These are phyloP conservation scores for Elsinoe batatas DNA, from an alignment of 2,329 filamentous ascomycete genomes.

Conservation along the genomic window DNA sequence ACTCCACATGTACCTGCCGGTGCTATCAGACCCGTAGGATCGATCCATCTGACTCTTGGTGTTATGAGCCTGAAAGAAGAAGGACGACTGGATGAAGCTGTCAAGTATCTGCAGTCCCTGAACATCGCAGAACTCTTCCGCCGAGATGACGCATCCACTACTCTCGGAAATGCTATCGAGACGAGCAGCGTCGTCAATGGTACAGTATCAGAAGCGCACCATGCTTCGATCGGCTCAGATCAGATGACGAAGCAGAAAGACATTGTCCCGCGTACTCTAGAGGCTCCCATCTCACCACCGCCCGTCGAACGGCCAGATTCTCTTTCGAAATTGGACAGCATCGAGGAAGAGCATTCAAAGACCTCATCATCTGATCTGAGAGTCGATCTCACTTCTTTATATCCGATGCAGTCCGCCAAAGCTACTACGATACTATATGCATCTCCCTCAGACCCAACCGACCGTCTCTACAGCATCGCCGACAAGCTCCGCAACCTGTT, in stretches of 20 bases:
- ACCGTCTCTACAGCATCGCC: constrained; percentile 48
- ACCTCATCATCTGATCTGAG: no score
- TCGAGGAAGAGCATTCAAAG: no score
- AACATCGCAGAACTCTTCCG: constrained; percentile 21
- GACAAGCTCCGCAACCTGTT: constrained; percentile 47
- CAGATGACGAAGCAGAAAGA: not conserved
- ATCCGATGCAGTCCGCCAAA: constrained; percentile 50
- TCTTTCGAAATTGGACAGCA: not conserved
- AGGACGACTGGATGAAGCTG: constrained; percentile 38
- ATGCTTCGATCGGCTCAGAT: no score
- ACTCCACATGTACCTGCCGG: constrained; percentile 43
- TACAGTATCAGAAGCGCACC: no score
- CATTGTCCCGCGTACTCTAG: constrained; percentile 1
- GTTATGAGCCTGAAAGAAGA: constrained; percentile 62
- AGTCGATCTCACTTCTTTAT: constrained; percentile 40
- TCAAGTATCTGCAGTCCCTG: constrained; percentile 26
- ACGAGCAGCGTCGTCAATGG: no score
- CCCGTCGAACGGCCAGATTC: not conserved
- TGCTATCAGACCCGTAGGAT: constrained; percentile 67
- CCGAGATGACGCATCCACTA: not conserved
- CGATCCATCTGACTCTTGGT: constrained; percentile 76
- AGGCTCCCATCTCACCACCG: constrained; percentile 17
- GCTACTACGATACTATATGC: constrained; percentile 58
- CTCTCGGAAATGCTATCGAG: no score
- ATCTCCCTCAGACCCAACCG: constrained; percentile 45